Base-by-base conservation (phyloP, 495 filamentous ascomycete species). In the Beverwykella pulmonaria region DNA sequence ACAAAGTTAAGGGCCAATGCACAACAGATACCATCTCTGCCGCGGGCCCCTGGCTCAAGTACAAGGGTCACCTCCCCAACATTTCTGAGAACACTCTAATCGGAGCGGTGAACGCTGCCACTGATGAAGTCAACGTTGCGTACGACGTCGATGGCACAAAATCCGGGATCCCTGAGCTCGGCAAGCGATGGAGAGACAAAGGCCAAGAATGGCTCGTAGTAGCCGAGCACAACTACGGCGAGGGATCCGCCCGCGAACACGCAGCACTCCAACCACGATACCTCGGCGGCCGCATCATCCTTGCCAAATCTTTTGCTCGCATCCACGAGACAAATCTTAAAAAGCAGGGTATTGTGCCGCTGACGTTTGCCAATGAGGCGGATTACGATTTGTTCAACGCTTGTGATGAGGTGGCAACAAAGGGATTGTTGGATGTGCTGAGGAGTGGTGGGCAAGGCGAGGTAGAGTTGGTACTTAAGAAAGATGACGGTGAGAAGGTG, bases 51-150 rank as follows among this genome's bases (percentile, higher is more conserved):
- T 98, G 94, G 94, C 86, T 98, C 79, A 98, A 98, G 85, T 98
- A 98, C 87, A 92, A 94, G 85, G 94, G 94, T 48, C 94, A 98
- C 78, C 85, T 98, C 77, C 94, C 98, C 85, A 98, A 98, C 86
- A 98, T 98, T 84, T 98, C 95, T 75, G 98, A 98, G 88, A 98
- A 98, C 87, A 97, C 97, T 92, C 81, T 98, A 79, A 98, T 98
- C 74, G 95, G 95, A 82, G 94, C 94, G 64, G 84, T 91, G 71
- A 97, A 96, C 76, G 92, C 90, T 26, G 92, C 87, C 44, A 98
- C 93, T 0, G 90, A 87, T 67, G 93, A 96, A 73, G 92, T 92
- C 57, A 98, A 98, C 76, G 88, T 84, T 22, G 93, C 93, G 20
- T 93, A 94, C 76, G 91, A 96, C 74, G 79, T 91, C 54, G 86